Base-by-base conservation (phyloP, 306 rosid species). In the Pterocarpus macrocarpus region DNA sequence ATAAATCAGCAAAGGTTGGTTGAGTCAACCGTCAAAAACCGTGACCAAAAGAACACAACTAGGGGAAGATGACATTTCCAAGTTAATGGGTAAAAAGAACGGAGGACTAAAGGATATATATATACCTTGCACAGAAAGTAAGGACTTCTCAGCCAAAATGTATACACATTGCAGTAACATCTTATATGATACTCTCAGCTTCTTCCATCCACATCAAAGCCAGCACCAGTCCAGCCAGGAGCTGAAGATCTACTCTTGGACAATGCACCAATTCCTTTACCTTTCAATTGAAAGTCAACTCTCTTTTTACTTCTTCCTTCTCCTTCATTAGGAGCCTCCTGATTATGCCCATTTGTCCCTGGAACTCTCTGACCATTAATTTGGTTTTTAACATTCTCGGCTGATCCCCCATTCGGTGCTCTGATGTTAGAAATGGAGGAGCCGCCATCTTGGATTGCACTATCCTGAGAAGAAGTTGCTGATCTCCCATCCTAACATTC, bases 151-250 rank as follows among this genome's bases (percentile, higher is more conserved):
- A 72, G 81, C 55, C 69, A 45, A 73, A 58, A 79, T 45, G 61
- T 62, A 66, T 79, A 52, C 35, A 68, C 52, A 57, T 22, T 22
- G 73, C 76, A 50, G 69, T 73, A 57, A 78, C 63, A 55, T 83
- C 79, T 32, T 64, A 32, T 16, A 72, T 45, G 22, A 64, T n/a
- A 49, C 49, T 59, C 41, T 85, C 83, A 87, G 53, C 39, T 82
- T 83, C 90, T 88, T 71, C 95, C 90, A 85, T 91, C 94, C 67
- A 90, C 99, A 61, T 93, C 95, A 83, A 95, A 95, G 73, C 97
- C 98, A 57, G 98, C 86, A 35, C 97, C 98, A 35, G 97, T 92
- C 97, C 97, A 95, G 47, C 94, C 98, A 72, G 95, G 82, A 41
- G 84, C 87, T 8, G 89, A 76, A 83, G 97, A 59, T 87, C 93